These are phyloP conservation scores for Puccinia polysora DNA, from an alignment of 1,284 basidiomycete species.

Conservation along the genomic window DNA sequence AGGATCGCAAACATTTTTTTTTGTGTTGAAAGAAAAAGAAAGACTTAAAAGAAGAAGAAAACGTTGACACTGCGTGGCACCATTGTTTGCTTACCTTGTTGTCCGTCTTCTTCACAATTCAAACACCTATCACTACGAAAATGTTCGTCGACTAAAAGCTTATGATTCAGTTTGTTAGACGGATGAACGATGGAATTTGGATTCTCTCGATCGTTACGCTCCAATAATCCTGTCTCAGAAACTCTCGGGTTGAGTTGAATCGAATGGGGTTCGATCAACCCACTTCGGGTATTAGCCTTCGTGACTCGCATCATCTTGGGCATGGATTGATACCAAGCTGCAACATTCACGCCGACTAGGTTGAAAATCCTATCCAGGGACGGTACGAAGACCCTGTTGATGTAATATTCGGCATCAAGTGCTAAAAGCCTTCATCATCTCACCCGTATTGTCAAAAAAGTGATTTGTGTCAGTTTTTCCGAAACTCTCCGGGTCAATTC, in stretches of 20 bases:
- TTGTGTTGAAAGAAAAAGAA: not conserved
- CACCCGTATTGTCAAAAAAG: not conserved
- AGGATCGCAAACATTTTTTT: constrained; percentile 48
- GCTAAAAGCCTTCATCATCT: constrained; percentile 58
- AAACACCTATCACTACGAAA: constrained; percentile 47
- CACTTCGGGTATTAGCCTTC: constrained; percentile 41
- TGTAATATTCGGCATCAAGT: constrained; percentile 85
- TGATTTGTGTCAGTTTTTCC: too few species aligned
- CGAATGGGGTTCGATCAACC: constrained; percentile 26
- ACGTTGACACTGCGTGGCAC: too few species aligned
- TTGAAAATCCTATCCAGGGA: constrained; percentile 86
- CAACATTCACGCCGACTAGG: constrained; percentile 81
- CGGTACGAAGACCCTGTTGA: constrained; percentile 77
- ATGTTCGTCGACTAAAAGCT: constrained; percentile 47
- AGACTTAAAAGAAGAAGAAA: too few species aligned
- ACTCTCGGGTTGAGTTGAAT: constrained; percentile 1
- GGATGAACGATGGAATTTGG: not conserved
- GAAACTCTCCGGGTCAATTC: too few species aligned
- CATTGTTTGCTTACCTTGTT: constrained; percentile 37
- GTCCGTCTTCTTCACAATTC: constrained; percentile 46
- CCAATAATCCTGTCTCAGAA: constrained; percentile 2
- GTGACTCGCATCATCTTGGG: constrained; percentile 57
- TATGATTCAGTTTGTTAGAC: constrained; percentile 15
- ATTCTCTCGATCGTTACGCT: constrained; percentile 10
- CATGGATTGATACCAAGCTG: constrained; percentile 84